These are phyloP conservation scores for Coniochaeta sp. DNA, from an alignment of 2,329 filamentous ascomycete genomes.

Conservation along the genomic window DNA sequence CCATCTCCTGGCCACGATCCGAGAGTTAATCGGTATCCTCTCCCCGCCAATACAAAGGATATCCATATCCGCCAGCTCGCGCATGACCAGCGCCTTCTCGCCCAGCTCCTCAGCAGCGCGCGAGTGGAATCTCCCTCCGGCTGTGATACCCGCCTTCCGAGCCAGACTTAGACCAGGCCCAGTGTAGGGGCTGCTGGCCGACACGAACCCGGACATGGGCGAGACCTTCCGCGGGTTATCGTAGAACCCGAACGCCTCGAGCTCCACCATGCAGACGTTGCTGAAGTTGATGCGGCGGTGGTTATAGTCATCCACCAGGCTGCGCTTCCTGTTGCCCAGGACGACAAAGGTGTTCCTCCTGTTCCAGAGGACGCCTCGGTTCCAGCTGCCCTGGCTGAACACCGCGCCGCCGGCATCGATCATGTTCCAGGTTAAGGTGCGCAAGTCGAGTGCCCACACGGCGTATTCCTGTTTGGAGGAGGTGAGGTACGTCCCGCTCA, in stretches of 20 bases:
- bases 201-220: slow-evolving; percentile 77
- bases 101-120: slow-evolving; percentile 80
- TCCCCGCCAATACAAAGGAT: slow-evolving; percentile 87
- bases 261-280: slow-evolving; percentile 92
- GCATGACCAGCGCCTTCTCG: slow-evolving; percentile 67
- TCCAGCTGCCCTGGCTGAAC: slow-evolving; percentile 97
- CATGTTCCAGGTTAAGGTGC: slow-evolving; percentile 84
- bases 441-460: slow-evolving; percentile 86
- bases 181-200: slow-evolving; percentile 66
- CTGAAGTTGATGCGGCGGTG: slow-evolving; percentile 96
- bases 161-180: slow-evolving; percentile 49
- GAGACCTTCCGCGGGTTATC: slow-evolving; percentile 80
- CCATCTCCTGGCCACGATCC: slow-evolving; percentile 82
- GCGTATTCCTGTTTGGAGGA: slow-evolving; percentile 98
- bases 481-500: slow-evolving; percentile 94
- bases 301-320: slow-evolving; percentile 95
- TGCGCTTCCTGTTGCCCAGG: slow-evolving; percentile 86
- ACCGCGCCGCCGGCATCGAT: slow-evolving; percentile 93
- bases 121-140: slow-evolving; percentile 70
- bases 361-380: slow-evolving; percentile 88
- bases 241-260: slow-evolving; percentile 95
- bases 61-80: slow-evolving; percentile 95
- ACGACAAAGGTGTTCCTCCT: slow-evolving; percentile 93
- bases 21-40: slow-evolving; percentile 87
- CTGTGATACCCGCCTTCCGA: slow-evolving; percentile 56